phyloP scores from a whole-genome alignment of 2,329 filamentous ascomycete genomes.

The Colletotrichum abscissum region DNA sequence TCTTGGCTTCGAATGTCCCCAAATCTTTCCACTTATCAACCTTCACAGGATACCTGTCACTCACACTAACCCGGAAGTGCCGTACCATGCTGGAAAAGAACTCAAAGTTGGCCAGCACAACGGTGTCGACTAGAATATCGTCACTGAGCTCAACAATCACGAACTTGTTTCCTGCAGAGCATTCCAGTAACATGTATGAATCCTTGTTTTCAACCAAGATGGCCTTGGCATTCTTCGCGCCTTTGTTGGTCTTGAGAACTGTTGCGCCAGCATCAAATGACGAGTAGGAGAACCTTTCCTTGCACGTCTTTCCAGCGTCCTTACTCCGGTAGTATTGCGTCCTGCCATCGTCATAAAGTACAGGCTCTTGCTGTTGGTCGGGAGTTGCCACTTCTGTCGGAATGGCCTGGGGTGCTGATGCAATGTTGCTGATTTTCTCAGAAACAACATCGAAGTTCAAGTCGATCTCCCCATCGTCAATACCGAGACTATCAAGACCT shows the following conservation, averaged over 20 bases:
- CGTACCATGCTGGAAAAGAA: constrained; percentile 99
- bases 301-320: constrained; percentile 96
- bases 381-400: constrained; percentile 23
- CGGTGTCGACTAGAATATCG: constrained; percentile 86
- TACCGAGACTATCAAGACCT: constrained; percentile 80
- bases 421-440: constrained; percentile 50
- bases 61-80: constrained; percentile 90
- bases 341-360: constrained; percentile 59
- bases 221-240: constrained; percentile 88
- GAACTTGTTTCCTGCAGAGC: constrained; percentile 88
- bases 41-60: constrained; percentile 94
- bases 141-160: constrained; percentile 95
- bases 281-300: constrained; percentile 96
- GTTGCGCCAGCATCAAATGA: constrained; percentile 98
- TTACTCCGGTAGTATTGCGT: constrained; percentile 78
- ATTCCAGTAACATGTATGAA: constrained; percentile 97
- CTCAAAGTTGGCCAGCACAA: constrained; percentile 98
- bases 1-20: constrained; percentile 89
- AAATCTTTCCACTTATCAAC: constrained; percentile 90
- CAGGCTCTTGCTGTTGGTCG: constrained; percentile 49
- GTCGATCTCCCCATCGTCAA: constrained; percentile 85
- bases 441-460: constrained; percentile 64
- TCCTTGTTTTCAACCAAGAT: constrained; percentile 97
- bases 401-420: constrained; percentile 21
- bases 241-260: constrained; percentile 87